phyloP scores from a whole-genome alignment of 2,329 filamentous ascomycete species.

The Ramularia endophylla region DNA sequence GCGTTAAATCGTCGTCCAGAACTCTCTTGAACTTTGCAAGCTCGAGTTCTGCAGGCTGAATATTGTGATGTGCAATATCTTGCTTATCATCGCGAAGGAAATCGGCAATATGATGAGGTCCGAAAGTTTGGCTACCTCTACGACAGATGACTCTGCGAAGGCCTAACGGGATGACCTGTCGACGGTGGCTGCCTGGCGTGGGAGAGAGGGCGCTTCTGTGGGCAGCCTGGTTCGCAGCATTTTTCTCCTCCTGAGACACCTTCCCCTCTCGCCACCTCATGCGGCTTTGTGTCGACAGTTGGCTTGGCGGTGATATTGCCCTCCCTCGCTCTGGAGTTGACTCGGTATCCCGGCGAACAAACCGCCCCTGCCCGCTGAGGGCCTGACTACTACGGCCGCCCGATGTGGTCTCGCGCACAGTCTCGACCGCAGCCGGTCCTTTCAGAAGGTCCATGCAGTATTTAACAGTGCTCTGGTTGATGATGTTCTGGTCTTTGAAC shows the following conservation, averaged over 20 bases:
- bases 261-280: slow-evolving; percentile 5
- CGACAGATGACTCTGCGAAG: slow-evolving; percentile 9
- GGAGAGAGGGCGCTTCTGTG: neutral
- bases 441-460: slow-evolving; percentile 13
- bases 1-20: slow-evolving; percentile 8
- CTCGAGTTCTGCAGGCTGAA: slow-evolving; percentile 11
- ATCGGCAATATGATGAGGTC: slow-evolving; percentile 3
- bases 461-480: slow-evolving; percentile 7
- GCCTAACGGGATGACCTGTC: slow-evolving; percentile 6
- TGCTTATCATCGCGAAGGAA: slow-evolving; percentile 5
- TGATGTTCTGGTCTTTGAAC: slow-evolving; percentile 16
- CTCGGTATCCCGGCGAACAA: neutral
- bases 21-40: slow-evolving; percentile 8
- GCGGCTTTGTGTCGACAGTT: slow-evolving; percentile 2
- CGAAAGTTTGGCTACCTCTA: neutral
- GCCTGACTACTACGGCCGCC: neutral
- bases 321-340: neutral
- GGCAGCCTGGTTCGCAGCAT: neutral
- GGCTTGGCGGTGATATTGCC: neutral
- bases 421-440: neutral
- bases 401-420: neutral
- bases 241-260: neutral
- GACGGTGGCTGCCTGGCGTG: neutral
- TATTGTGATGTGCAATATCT: slow-evolving; percentile 4
- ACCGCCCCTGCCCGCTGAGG: neutral